These are phyloP conservation scores for Annulohypoxylon maeteangense DNA, from an alignment of 495 filamentous ascomycete genomes.

Conservation along the genomic window DNA sequence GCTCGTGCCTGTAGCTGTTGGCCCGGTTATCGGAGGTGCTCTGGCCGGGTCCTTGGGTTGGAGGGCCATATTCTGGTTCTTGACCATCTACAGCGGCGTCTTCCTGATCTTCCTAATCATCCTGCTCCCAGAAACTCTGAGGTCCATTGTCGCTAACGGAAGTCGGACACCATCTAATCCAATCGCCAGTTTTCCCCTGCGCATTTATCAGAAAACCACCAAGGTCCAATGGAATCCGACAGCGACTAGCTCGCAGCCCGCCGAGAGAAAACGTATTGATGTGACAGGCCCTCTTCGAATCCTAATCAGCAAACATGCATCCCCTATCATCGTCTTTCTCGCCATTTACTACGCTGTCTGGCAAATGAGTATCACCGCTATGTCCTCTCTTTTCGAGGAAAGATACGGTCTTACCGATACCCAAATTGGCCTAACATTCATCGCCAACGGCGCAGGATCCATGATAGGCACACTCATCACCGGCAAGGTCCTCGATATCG, in stretches of 20 bases:
- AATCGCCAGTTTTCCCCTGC: slow-evolving; percentile 51
- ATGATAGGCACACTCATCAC: slow-evolving; percentile 61
- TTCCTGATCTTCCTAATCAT: slow-evolving; percentile 57
- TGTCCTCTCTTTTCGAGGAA: slow-evolving; percentile 61
- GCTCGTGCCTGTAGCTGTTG: slow-evolving; percentile 60
- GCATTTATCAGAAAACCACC: slow-evolving; percentile 48
- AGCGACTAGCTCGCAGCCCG: slow-evolving; percentile 24
- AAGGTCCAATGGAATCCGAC: slow-evolving; percentile 36
- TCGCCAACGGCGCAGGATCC: slow-evolving; percentile 63
- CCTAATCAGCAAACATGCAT: slow-evolving; percentile 54
- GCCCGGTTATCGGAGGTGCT: slow-evolving; percentile 66
- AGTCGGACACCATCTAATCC: slow-evolving; percentile 43
- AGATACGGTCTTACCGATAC: slow-evolving; percentile 57
- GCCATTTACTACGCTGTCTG: slow-evolving; percentile 65
- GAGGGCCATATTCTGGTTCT: slow-evolving; percentile 68
- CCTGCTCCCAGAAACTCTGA: slow-evolving; percentile 65
- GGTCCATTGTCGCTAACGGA: slow-evolving; percentile 65
- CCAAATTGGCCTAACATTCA: slow-evolving; percentile 62
- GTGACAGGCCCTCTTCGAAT: slow-evolving; percentile 59
- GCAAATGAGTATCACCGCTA: slow-evolving; percentile 67
- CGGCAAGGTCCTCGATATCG: slow-evolving; percentile 56
- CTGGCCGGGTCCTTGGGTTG: slow-evolving; percentile 64
- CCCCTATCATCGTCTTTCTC: slow-evolving; percentile 61
- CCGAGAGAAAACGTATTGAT: slow-evolving; percentile 50
- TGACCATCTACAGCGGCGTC: slow-evolving; percentile 59